Base-by-base conservation (phyloP, 345 rosid species). In the Eucalyptus regnans region DNA sequence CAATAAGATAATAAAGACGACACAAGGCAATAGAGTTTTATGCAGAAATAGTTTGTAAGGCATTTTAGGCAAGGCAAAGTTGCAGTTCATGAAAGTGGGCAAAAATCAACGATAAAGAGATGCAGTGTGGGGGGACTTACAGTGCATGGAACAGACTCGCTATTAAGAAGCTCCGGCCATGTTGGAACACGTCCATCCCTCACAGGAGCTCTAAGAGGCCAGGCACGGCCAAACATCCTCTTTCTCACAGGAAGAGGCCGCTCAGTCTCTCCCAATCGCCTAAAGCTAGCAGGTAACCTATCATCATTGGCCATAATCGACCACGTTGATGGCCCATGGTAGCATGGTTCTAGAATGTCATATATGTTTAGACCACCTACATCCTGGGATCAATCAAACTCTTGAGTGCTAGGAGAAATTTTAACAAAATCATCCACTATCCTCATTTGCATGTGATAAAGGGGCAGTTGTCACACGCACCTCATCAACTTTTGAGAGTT, bases 261-360 rank as follows among this genome's bases (percentile, higher is more conserved):
- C 51, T 87, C 91, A 17, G 89, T 89, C 37, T 22, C 43, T 18
- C 94, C 93, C 37, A 91, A 54, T 54, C 56, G n/a, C 64, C n/a
- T 51, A 89, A 93, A 93, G 76, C 93, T 93, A 3, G 25, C 10
- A 37, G 93, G 91, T 41, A 87, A 37, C 91, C 94, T 93, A 37
- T 88, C 90, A 46, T 87, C 60, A 31, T 49, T 90, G 71, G 87
- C 89, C 80, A 89, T 84, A 54, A 41, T 87, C 86, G 90, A 90
- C 90, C 46, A 58, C 37, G 86, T n/a, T 16, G 86, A 71, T 20
- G 90, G 50, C 27, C 86, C 93, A 64, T 95, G 94, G 89, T 93
- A 95, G 92, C 99, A 96, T 11, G 99, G 99, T 89, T 97, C 99
- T 25, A 97, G 93, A 86, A 96, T 95, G 92, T 96, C 91, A 33